These are phyloP conservation scores for Citrus mangshanensis DNA, from an alignment of 345 rosid species.

Conservation along the genomic window DNA sequence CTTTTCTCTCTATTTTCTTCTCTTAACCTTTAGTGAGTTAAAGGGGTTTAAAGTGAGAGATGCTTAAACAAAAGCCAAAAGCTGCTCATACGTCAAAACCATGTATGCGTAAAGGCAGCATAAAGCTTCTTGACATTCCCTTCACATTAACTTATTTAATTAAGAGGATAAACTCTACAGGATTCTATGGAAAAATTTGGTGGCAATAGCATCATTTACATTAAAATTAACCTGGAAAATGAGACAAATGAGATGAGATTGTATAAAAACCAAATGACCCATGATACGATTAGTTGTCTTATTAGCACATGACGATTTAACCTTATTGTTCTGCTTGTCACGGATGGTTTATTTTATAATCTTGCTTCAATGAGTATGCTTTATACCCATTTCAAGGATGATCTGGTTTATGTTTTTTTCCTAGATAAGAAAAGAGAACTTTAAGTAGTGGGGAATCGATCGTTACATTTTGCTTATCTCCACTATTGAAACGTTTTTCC, in stretches of 20 bases:
- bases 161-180: not conserved
- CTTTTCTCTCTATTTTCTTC: not conserved
- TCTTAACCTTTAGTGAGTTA: not conserved
- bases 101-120: constrained; percentile 4
- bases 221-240: not conserved
- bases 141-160: not conserved
- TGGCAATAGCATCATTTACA: not conserved
- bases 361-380: constrained; percentile 2
- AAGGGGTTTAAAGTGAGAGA: not conserved
- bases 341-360: constrained; percentile 27
- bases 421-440: not conserved
- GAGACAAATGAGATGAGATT: constrained; percentile 13
- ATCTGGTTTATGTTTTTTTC: not conserved
- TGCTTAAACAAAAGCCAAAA: constrained; percentile 21
- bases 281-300: constrained; percentile 26
- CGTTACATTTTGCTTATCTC: not conserved
- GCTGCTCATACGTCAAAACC: constrained; percentile 18
- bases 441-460: not conserved
- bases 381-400: not conserved
- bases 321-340: constrained; percentile 21
- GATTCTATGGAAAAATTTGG: not conserved
- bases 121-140: constrained; percentile 10
- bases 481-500: not conserved
- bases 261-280: not conserved
- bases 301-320: constrained; percentile 19